Evolutionary conservation across 1,139 yeast genomes (phyloP).

Genomic region (Pichia sp.): DNA sequence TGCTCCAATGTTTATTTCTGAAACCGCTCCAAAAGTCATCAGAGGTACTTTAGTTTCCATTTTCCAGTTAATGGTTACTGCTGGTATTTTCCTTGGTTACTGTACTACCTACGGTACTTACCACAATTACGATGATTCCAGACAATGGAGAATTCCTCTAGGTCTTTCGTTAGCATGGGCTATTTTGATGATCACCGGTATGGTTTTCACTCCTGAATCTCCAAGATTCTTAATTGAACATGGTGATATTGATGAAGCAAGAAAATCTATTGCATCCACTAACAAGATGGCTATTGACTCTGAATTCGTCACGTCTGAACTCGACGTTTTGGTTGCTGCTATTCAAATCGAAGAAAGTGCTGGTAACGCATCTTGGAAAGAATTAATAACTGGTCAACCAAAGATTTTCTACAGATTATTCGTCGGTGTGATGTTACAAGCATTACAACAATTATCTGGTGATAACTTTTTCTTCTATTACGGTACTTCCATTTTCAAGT

Average conservation of each 20-base stretch:
- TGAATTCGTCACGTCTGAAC: conserved; percentile 48
- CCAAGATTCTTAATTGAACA: conserved; percentile 61
- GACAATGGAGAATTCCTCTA: conserved; percentile 60
- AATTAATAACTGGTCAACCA: conserved; percentile 59
- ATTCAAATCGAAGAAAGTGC: conserved; percentile 54
- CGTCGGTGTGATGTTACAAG: conserved; percentile 58
- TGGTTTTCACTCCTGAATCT: conserved; percentile 68
- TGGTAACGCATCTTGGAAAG: conserved; percentile 64
- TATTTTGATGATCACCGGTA: conserved; percentile 39
- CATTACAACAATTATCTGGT: conserved; percentile 74
- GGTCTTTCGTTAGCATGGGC: conserved; percentile 49
- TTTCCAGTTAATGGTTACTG: conserved; percentile 59
- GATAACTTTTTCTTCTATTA: conserved; percentile 77
- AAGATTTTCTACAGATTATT: conserved; percentile 55
- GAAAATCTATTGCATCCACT: conserved; percentile 50
- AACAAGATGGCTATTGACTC: conserved; percentile 56
- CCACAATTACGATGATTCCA: conserved; percentile 35
- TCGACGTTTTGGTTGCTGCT: conserved; percentile 54
- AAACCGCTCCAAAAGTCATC: conserved; percentile 58
- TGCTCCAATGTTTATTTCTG: conserved; percentile 59
- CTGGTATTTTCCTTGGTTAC: conserved; percentile 58
- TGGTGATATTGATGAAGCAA: conserved; percentile 50
- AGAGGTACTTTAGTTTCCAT: conserved; percentile 63
- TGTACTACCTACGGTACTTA: conserved; percentile 55
- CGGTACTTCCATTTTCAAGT: conserved; percentile 68